Evolutionary conservation across 2,329 filamentous ascomycete species (phyloP).

Genomic region (Claviceps sp.): DNA sequence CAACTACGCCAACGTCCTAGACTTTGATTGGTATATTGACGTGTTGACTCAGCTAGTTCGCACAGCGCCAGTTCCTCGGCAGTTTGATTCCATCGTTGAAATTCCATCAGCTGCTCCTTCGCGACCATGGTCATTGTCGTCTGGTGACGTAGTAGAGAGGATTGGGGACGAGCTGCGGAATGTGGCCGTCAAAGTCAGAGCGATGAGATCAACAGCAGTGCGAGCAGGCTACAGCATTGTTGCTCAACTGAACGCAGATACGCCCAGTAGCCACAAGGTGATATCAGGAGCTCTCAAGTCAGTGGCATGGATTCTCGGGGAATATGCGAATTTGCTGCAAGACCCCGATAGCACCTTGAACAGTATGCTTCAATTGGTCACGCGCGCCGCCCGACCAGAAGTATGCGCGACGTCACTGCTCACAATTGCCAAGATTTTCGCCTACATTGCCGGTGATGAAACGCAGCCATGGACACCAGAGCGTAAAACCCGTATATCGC

Average conservation of each 20-base stretch:
- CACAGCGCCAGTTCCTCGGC: constrained; percentile 42
- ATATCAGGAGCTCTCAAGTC: constrained; percentile 58
- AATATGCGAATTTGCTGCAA: constrained; percentile 63
- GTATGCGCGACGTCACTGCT: constrained; percentile 72
- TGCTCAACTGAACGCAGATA: constrained; percentile 38
- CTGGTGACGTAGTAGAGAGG: constrained; percentile 44
- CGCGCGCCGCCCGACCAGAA: constrained; percentile 44
- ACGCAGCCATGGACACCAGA: constrained; percentile 55
- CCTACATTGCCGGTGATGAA: constrained; percentile 53
- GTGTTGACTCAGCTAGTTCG: constrained; percentile 75
- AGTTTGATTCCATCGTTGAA: constrained; percentile 21
- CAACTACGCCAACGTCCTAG: constrained; percentile 71
- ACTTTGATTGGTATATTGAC: constrained; percentile 97
- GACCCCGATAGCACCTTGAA: constrained; percentile 60
- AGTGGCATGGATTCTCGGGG: constrained; percentile 74
- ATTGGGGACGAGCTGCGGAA: constrained; percentile 83
- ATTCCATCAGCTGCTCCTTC: constrained; percentile 16
- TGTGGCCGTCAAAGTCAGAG: constrained; percentile 81
- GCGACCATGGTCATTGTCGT: background rate
- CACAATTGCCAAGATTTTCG: constrained; percentile 74
- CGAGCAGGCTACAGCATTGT: constrained; percentile 70
- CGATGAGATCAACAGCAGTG: constrained; percentile 66
- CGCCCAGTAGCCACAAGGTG: constrained; percentile 40
- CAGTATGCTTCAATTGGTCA: constrained; percentile 54
- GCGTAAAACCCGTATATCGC: constrained; percentile 58